Evolutionary conservation across 2,329 filamentous ascomycete species (phyloP).

Genomic region (Zarea fungicola): DNA sequence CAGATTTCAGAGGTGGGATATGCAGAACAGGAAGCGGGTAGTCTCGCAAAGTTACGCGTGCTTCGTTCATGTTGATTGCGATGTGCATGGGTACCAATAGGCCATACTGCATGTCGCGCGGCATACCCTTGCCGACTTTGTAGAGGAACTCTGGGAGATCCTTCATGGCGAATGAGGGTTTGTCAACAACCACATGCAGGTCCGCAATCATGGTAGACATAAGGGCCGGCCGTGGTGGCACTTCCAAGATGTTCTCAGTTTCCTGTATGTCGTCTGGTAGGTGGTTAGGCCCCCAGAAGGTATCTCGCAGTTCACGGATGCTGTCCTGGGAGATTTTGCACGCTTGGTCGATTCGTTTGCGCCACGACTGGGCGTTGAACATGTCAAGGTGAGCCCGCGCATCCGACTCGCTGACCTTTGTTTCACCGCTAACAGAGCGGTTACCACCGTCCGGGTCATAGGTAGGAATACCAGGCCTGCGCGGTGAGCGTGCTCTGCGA

Average conservation of each 20-base stretch:
- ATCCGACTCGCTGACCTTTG: constrained; percentile 69
- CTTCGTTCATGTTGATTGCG: constrained; percentile 85
- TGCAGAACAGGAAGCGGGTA: constrained; percentile 91
- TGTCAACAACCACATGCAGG: constrained; percentile 79
- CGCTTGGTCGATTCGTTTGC: constrained; percentile 76
- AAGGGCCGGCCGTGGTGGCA: constrained; percentile 78
- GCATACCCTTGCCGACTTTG: constrained; percentile 94
- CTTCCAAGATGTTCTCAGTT: constrained; percentile 76
- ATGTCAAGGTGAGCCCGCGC: constrained; percentile 70
- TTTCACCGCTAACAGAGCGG: constrained; percentile 61
- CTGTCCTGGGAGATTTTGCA: constrained; percentile 63
- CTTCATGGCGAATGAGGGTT: constrained; percentile 80
- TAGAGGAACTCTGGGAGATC: constrained; percentile 82
- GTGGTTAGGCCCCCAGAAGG: constrained; percentile 79
- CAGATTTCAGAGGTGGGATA: constrained; percentile 73
- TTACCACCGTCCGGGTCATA: constrained; percentile 76
- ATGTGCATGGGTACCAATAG: constrained; percentile 87
- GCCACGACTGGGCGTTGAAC: constrained; percentile 89
- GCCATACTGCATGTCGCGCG: constrained; percentile 82
- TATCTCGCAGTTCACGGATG: constrained; percentile 71
- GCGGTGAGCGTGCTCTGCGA: constrained; percentile 23
- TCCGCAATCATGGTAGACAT: constrained; percentile 79
- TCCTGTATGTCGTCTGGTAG: constrained; percentile 77
- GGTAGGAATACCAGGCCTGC: constrained; percentile 44
- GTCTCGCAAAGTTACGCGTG: constrained; percentile 78